phyloP scores from a whole-genome alignment of 805 yeast genomes.

The Saturnispora halmiae region DNA sequence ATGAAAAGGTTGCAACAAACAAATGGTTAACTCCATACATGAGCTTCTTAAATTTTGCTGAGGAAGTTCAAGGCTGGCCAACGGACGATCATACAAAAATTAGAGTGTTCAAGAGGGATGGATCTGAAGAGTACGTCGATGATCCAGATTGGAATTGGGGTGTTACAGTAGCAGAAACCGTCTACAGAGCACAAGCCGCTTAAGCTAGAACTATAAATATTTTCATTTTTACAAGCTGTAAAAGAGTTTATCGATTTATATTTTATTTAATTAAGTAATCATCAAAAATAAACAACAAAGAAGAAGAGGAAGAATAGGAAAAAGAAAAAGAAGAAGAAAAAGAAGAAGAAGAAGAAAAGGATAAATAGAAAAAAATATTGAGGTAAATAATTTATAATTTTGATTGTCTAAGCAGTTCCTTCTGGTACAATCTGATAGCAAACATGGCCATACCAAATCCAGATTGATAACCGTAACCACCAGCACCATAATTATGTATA shows the following conservation, averaged over 20 bases:
- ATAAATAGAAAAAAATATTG: too few species aligned
- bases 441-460: constrained; percentile 51
- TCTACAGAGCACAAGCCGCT: constrained; percentile 20
- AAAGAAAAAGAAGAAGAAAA: too few species aligned
- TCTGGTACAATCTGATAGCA: constrained; percentile 33
- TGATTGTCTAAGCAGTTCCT: constrained; percentile 11
- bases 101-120: constrained; percentile 27
- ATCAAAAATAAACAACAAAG: too few species aligned
- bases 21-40: constrained; percentile 27
- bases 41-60: constrained; percentile 24
- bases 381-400: constrained; percentile 4
- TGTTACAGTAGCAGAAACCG: constrained; percentile 26
- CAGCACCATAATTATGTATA: constrained; percentile 66
- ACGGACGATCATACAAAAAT: constrained; percentile 20
- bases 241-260: too few species aligned
- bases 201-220: too few species aligned
- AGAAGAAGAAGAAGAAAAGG: too few species aligned
- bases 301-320: too few species aligned
- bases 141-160: constrained; percentile 34
- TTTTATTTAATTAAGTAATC: too few species aligned
- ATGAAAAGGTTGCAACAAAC: constrained; percentile 21
- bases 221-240: too few species aligned
- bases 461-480: constrained; percentile 59
- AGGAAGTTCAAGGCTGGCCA: constrained; percentile 26
- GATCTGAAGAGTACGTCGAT: constrained; percentile 21